Base-by-base conservation (phyloP, 169 alveolate genomes). In the Theileria parva region DNA sequence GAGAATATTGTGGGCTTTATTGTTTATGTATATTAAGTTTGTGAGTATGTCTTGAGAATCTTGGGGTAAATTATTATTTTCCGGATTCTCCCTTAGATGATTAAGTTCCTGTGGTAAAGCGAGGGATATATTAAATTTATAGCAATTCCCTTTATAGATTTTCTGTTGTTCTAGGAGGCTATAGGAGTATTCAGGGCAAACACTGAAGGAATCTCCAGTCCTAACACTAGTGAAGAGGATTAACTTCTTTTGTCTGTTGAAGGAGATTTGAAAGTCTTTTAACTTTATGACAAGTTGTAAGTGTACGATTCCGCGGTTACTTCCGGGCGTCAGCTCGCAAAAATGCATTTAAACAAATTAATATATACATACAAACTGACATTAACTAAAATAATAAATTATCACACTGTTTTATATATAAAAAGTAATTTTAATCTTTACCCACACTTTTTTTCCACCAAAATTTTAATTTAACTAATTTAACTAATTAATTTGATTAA, bases 261-360 rank as follows among this genome's bases (percentile, higher is more conserved):
- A 68, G 7, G 12, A 5, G 19, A 73, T 0, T 25, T 60, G 19
- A 23, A 19, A 37, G 23, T 59, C 71, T 23, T 59, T 73, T 27
- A 73, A 60, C 2, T 25, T 3, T 39, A 59, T 61, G 13, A 13
- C 9, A 0, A 59, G 1, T 17, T 53, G 1, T 11, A 73, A 34
- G 79, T 73, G 79, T 25, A 83, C 71, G 48, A 73, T 76, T 30
- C 89, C 79, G 27, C 86, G 74, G 37, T 76, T 48, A n/a, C 9
- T 66, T 21, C 76, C 2, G n/a, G 89, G 89, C 2, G 86, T 83
- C 30, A 83, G 13, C 55, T 68, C 72, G 48, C 86, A 83, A 74
- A 74, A 83, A 5, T 79, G 86, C 89, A 83, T 83, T 66, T 28
- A 83, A 25, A 32, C 5, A 32, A 32, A 32, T 5, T 32, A 32